A percentile compares a stretch with the other conserved stretches of the same genome.
Evolutionary conservation across 148 eudicot genomes (phyloP).

Genomic region (Rhododendron mucronatum): DNA sequence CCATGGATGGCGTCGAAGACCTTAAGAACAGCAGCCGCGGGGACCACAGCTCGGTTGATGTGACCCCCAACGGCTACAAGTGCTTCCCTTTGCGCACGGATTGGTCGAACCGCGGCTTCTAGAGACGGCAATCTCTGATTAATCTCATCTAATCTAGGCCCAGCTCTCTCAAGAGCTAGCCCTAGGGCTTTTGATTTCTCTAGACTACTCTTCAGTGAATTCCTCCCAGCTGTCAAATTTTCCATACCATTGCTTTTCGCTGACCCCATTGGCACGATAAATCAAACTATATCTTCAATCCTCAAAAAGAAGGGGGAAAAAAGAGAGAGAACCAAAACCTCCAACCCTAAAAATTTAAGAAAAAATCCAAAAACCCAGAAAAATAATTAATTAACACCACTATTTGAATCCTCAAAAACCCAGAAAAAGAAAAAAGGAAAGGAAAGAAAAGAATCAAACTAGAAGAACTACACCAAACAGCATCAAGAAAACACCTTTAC

Average conservation of each 20-base stretch:
- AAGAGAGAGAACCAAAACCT: neutral
- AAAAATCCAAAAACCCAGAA: neutral
- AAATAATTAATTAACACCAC: neutral
- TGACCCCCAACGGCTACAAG: slow-evolving; percentile 24
- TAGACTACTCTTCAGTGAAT: slow-evolving; percentile 10
- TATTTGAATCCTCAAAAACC: neutral
- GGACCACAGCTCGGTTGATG: slow-evolving; percentile 21
- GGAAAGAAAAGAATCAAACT: neutral
- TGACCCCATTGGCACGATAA: neutral
- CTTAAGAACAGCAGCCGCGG: slow-evolving; percentile 21
- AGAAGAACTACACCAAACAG: neutral
- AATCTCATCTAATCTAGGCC: slow-evolving; percentile 19
- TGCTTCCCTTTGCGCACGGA: slow-evolving; percentile 21
- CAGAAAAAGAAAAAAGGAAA: neutral
- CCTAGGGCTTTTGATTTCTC: slow-evolving; percentile 17
- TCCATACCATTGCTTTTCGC: neutral
- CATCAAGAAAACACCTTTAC: neutral
- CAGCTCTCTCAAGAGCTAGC: slow-evolving; percentile 1
- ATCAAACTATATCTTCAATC: neutral
- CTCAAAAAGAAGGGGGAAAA: neutral
- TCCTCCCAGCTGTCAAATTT: slow-evolving; percentile 16
- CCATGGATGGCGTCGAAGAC: slow-evolving; percentile 26
- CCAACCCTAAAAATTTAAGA: neutral
- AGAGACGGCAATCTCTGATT: slow-evolving; percentile 22
- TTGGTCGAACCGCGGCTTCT: slow-evolving; percentile 20